Percentiles rank a stretch among this genome's conserved stretches.
Conservation (phyloP, 2,329 filamentous ascomycete species). For the Paraphoma sp. region DNA sequence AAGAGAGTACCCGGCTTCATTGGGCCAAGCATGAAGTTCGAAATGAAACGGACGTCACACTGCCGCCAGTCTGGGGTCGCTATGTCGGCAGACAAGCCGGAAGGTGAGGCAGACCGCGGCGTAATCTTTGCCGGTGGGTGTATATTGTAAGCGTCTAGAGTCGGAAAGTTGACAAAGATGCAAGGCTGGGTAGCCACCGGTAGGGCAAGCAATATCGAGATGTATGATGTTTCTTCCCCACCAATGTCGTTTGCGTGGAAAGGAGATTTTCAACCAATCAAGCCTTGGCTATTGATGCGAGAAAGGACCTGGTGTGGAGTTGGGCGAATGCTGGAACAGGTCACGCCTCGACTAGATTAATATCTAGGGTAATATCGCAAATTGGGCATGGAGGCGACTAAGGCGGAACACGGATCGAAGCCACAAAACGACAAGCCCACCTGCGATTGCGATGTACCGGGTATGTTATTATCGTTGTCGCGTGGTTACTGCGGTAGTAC, state of each 20-base stretch:
- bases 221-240: slow-evolving; percentile 17
- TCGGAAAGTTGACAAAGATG: slow-evolving; percentile 27
- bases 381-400: slow-evolving; percentile 22
- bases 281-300: background rate
- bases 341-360: slow-evolving; percentile 38
- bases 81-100: slow-evolving; percentile 28
- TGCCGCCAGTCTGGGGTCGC: slow-evolving; percentile 11
- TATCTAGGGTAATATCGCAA: slow-evolving; percentile 39
- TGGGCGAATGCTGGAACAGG: slow-evolving; percentile 21
- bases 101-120: slow-evolving; percentile 22
- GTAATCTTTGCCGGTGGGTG: slow-evolving; percentile 26
- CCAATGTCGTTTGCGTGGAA: slow-evolving; percentile 15
- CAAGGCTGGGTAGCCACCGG: slow-evolving; percentile 12
- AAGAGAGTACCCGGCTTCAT: slow-evolving; percentile 23
- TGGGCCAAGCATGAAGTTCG: slow-evolving; percentile 26
- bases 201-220: slow-evolving; percentile 34
- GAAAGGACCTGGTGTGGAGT: background rate
- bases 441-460: background rate
- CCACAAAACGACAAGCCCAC: slow-evolving; percentile 14
- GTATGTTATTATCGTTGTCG: background rate
- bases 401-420: slow-evolving; percentile 14
- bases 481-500: background rate
- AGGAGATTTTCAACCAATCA: slow-evolving; percentile 10
- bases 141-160: slow-evolving; percentile 23
- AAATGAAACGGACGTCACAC: slow-evolving; percentile 35